phyloP scores from a whole-genome alignment of 306 rosid species.

The Boehmeria nivea region DNA sequence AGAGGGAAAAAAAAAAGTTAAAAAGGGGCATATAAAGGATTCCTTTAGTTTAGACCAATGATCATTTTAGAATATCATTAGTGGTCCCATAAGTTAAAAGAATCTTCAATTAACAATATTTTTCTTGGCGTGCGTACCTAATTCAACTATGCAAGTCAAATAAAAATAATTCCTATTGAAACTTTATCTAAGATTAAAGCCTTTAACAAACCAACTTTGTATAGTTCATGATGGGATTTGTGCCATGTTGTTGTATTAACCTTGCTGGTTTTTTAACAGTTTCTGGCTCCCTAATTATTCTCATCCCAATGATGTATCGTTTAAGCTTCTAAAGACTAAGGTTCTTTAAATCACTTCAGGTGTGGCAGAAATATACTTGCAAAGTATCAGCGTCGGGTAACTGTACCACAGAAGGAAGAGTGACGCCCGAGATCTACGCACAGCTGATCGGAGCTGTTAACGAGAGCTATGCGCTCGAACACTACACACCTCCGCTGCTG shows the following conservation, averaged over 20 bases:
- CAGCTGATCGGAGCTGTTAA: slow-evolving; percentile 77
- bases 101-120: too few relatives aligned
- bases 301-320: not conserved
- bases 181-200: too few relatives aligned
- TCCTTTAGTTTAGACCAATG: too few relatives aligned
- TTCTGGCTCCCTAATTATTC: not conserved
- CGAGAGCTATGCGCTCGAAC: slow-evolving; percentile 87
- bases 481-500: slow-evolving; percentile 76
- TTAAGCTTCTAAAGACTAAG: not conserved
- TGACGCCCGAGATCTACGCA: slow-evolving; percentile 55
- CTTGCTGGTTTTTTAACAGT: not conserved
- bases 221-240: too few relatives aligned
- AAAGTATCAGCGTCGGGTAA: slow-evolving; percentile 49
- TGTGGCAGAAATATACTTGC: slow-evolving; percentile 73
- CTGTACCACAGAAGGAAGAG: slow-evolving; percentile 73
- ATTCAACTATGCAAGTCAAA: too few relatives aligned
- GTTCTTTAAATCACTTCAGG: slow-evolving; percentile 42
- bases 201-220: too few relatives aligned
- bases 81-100: too few relatives aligned
- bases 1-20: too few relatives aligned
- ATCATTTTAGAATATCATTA: too few relatives aligned
- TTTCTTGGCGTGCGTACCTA: too few relatives aligned
- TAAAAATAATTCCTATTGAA: too few relatives aligned
- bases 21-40: too few relatives aligned
- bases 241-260: not conserved